Conservation (phyloP, 805 yeast species). For the Kodamaea kakaduensis region DNA sequence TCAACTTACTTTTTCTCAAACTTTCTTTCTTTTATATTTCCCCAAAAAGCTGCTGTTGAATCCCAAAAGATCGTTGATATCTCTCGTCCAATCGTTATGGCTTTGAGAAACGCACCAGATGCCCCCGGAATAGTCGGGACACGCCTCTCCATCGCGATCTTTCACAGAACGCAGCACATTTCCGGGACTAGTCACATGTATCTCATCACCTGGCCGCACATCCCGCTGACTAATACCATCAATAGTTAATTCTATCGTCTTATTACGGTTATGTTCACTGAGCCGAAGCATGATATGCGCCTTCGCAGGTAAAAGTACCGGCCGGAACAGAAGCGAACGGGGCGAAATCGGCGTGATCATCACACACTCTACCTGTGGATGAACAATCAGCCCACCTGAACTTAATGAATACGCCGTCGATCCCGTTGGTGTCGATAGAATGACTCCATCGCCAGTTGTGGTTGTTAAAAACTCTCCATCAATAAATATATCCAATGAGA, state of each 20-base stretch:
- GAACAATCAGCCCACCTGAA: constrained; percentile 90
- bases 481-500: constrained; percentile 77
- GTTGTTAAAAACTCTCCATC: constrained; percentile 83
- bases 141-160: constrained; percentile 14
- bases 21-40: constrained; percentile 9
- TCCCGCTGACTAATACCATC: constrained; percentile 80
- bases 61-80: constrained; percentile 82
- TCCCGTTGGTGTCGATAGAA: constrained; percentile 88
- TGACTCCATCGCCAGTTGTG: constrained; percentile 89
- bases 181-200: constrained; percentile 46
- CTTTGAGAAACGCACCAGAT: constrained; percentile 84
- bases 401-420: constrained; percentile 89
- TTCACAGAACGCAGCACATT: constrained; percentile 1
- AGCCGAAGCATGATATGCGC: constrained; percentile 68
- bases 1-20: too few species aligned
- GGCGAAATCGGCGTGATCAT: constrained; percentile 91
- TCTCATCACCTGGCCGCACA: constrained; percentile 72
- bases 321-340: constrained; percentile 84
- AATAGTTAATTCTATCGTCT: constrained; percentile 54
- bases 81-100: constrained; percentile 88
- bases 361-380: constrained; percentile 81
- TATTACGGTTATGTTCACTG: constrained; percentile 44
- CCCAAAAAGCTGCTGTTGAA: constrained; percentile 80
- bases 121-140: constrained; percentile 39
- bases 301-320: constrained; percentile 73